Conservation (phyloP, 2,329 filamentous ascomycete species). For the Ophiocordyceps sinensis region DNA sequence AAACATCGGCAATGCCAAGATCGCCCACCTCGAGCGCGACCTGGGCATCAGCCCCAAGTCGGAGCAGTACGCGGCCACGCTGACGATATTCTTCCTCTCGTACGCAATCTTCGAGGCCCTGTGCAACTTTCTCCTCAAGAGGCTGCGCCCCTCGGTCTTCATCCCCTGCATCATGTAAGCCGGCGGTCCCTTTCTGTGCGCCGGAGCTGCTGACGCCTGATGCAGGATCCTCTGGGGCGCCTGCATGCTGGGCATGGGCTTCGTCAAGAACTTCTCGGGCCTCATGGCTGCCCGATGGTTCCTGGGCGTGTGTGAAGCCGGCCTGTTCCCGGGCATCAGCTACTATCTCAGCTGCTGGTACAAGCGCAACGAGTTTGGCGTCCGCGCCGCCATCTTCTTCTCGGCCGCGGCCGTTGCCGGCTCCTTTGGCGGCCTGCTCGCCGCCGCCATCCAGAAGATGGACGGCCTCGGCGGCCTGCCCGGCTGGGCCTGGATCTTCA, state of each 20-base stretch:
- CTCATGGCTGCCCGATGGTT: conserved; percentile 57
- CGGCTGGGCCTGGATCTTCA: conserved; percentile 54
- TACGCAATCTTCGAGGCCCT: conserved; percentile 68
- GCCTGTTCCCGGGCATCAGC: conserved; percentile 62
- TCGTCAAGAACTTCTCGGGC: conserved; percentile 47
- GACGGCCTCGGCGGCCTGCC: conserved; percentile 41
- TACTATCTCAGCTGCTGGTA: conserved; percentile 83
- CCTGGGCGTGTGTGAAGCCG: conserved; percentile 59
- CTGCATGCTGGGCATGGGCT: conserved; percentile 55
- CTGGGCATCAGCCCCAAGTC: conserved; percentile 44
- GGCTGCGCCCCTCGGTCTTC: conserved; percentile 60
- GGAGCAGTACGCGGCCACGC: conserved; percentile 55
- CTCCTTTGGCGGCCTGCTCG: conserved; percentile 61
- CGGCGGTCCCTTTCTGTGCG: background rate
- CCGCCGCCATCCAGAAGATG: conserved; percentile 58
- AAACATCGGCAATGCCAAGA: conserved; percentile 32
- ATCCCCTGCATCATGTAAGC: conserved; percentile 66
- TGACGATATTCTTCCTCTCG: conserved; percentile 78
- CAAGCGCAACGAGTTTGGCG: conserved; percentile 60
- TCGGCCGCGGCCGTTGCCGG: conserved; percentile 68
- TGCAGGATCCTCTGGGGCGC: conserved; percentile 51
- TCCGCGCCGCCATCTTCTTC: conserved; percentile 74
- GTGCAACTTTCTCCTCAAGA: conserved; percentile 71
- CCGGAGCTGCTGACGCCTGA: conserved; percentile 7
- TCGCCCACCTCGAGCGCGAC: conserved; percentile 2